phyloP scores from a whole-genome alignment of 2,329 filamentous ascomycete species.

The Ophiostoma pallidulum region DNA sequence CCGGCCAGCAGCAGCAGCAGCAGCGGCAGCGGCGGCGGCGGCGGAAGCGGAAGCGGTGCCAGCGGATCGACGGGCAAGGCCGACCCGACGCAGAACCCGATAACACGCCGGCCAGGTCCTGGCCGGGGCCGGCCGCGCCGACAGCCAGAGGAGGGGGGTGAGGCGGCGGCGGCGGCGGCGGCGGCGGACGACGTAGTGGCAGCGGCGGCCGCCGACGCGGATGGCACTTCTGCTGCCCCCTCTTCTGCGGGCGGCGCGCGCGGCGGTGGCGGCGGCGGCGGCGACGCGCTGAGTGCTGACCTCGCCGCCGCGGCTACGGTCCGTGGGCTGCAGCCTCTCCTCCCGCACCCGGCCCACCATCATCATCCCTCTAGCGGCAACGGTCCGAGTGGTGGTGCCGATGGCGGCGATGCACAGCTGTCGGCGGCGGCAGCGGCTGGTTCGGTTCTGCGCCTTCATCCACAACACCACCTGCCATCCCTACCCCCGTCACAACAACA shows the following conservation, averaged over 20 bases:
- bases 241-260: not conserved
- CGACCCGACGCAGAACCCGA: conserved; percentile 48
- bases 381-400: not conserved
- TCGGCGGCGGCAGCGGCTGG: not conserved
- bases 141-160: too few species aligned
- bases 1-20: conserved; percentile 17
- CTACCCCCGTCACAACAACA: conserved; percentile 8
- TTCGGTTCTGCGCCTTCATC: not conserved
- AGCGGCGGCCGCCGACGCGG: not conserved
- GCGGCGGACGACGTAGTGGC: not conserved
- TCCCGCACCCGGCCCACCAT: not conserved
- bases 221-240: not conserved
- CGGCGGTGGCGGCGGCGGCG: not conserved
- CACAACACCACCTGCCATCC: not conserved
- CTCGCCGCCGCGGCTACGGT: not conserved
- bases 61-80: conserved; percentile 25
- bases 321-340: not conserved
- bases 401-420: not conserved
- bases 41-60: not conserved
- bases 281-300: not conserved
- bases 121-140: conserved; percentile 47
- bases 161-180: not conserved
- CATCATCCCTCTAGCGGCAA: not conserved
- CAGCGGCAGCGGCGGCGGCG: not conserved
- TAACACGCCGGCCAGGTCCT: conserved; percentile 50